Evolutionary conservation across 108 stramenopile species (phyloP).

Genomic region (Skeletonema potamos): DNA sequence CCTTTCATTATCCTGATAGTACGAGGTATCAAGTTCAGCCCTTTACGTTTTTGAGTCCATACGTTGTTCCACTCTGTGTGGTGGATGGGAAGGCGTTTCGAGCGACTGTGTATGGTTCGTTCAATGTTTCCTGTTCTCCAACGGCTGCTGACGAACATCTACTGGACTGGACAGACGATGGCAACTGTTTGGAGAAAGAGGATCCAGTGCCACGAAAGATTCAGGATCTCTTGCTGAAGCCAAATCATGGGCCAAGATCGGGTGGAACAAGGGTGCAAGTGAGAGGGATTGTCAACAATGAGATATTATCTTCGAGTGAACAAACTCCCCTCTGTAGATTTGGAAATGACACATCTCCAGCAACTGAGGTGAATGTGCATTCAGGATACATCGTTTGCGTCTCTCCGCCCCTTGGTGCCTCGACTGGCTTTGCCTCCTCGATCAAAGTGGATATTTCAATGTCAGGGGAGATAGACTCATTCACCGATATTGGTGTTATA

Average conservation of each 20-base stretch:
- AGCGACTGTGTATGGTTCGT: constrained; percentile 14
- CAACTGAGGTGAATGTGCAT: constrained; percentile 18
- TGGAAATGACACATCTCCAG: constrained; percentile 21
- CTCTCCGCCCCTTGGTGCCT: constrained; percentile 21
- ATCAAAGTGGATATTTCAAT: constrained; percentile 36
- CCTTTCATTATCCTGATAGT: background rate
- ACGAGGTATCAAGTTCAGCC: background rate
- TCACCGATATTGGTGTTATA: constrained; percentile 15
- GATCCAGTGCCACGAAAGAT: constrained; percentile 1
- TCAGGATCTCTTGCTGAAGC: constrained; percentile 13
- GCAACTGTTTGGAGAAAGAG: background rate
- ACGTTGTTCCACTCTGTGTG: constrained; percentile 27
- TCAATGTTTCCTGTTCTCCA: constrained; percentile 15
- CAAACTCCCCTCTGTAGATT: constrained; percentile 33
- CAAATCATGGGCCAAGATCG: constrained; percentile 35
- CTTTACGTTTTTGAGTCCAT: constrained; percentile 16
- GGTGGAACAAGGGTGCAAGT: constrained; percentile 44
- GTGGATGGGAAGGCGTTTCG: constrained; percentile 25
- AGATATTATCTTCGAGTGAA: background rate
- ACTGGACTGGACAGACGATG: background rate
- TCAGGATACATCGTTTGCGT: constrained; percentile 29
- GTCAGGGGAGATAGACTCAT: constrained; percentile 14
- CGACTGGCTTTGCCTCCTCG: constrained; percentile 3
- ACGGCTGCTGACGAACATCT: background rate
- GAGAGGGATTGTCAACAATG: constrained; percentile 9